phyloP scores from a whole-genome alignment of 192 early-diverging fungal genomes.

The Coemansia sp. region DNA sequence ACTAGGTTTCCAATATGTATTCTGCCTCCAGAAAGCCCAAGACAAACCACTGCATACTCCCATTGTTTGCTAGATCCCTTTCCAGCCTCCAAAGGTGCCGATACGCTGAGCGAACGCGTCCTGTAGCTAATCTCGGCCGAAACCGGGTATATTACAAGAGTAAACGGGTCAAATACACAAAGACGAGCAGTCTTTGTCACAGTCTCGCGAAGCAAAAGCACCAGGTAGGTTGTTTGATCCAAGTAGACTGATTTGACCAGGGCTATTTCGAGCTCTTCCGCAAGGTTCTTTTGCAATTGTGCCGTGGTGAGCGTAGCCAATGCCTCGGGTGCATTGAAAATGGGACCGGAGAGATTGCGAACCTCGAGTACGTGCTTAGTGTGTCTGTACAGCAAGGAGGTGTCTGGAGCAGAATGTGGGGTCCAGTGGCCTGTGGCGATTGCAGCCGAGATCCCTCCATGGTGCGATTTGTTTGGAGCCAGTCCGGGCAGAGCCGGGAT shows the following conservation, averaged over 20 bases:
- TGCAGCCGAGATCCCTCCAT: slow-evolving; percentile 5
- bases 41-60: slow-evolving; percentile 38
- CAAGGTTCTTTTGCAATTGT: slow-evolving; percentile 22
- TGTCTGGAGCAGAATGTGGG: not conserved
- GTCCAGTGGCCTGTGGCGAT: slow-evolving; percentile 8
- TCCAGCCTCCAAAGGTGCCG: slow-evolving; percentile 25
- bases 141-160: slow-evolving; percentile 17
- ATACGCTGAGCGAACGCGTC: slow-evolving; percentile 21
- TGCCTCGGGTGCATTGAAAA: slow-evolving; percentile 15
- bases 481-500: slow-evolving; percentile 26
- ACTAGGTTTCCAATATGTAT: slow-evolving; percentile 29
- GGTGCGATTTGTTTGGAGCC: slow-evolving; percentile 2
- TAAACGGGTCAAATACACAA: slow-evolving; percentile 35
- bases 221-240: slow-evolving; percentile 12
- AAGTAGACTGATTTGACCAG: slow-evolving; percentile 22
- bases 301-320: slow-evolving; percentile 32
- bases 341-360: slow-evolving; percentile 10
- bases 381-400: slow-evolving; percentile 28
- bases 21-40: slow-evolving; percentile 22
- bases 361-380: slow-evolving; percentile 33
- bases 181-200: slow-evolving; percentile 7
- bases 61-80: slow-evolving; percentile 33
- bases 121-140: slow-evolving; percentile 18
- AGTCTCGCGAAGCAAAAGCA: slow-evolving; percentile 29
- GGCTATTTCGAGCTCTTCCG: slow-evolving; percentile 24